phyloP scores from a whole-genome alignment of 768 basidiomycete species.

The Boletus fagicola region DNA sequence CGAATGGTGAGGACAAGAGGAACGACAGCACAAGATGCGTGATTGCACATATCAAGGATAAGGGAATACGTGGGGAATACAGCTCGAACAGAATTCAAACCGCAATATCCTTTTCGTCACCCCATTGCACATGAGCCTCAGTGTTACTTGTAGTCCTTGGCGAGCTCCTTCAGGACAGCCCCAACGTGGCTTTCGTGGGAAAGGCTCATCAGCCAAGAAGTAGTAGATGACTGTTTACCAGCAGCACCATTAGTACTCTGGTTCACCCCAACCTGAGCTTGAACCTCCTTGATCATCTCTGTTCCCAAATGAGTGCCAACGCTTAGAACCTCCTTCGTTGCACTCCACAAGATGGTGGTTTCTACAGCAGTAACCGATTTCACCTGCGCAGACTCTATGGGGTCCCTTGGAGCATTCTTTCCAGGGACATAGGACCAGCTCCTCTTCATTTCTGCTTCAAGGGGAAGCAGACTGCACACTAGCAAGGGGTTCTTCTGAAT shows the following conservation, averaged over 20 bases:
- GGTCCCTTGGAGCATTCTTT: conserved; percentile 12
- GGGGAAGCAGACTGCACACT: conserved; percentile 41
- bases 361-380: background rate
- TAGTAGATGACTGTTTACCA: conserved; percentile 16
- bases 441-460: conserved; percentile 51
- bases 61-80: too few relatives aligned
- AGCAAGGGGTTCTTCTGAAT: conserved; percentile 45
- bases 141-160: background rate
- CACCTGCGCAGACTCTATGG: conserved; percentile 9
- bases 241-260: conserved; percentile 6
- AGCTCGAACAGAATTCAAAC: background rate
- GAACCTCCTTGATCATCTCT: conserved; percentile 25
- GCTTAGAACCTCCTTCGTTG: conserved; percentile 17
- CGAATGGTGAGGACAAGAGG: too few relatives aligned
- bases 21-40: too few relatives aligned
- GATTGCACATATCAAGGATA: too few relatives aligned
- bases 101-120: background rate
- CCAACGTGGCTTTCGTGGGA: conserved; percentile 26
- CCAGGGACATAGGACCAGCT: conserved; percentile 46
- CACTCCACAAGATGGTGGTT: conserved; percentile 15
- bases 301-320: conserved; percentile 17
- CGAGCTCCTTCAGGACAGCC: conserved; percentile 24
- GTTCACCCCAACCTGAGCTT: conserved; percentile 9
- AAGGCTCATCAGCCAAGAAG: conserved; percentile 25
- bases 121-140: background rate